A percentile compares a stretch with the other conserved stretches of the same genome.
Conservation (phyloP, 257 asterid species). For the Jacaranda mimosifolia region DNA sequence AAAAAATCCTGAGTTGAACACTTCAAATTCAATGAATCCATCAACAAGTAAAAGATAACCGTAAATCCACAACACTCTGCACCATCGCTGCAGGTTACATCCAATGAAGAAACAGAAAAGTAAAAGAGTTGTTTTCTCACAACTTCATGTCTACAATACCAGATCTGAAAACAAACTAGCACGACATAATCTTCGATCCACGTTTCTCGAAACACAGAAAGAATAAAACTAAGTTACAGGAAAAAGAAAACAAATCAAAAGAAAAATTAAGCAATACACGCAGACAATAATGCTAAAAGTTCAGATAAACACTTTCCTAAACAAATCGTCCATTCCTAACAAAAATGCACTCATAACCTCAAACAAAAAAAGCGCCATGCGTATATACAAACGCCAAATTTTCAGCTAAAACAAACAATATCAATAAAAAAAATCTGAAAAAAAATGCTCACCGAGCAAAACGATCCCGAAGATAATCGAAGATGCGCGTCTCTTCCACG, state of each 20-base stretch:
- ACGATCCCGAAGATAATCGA: constrained; percentile 58
- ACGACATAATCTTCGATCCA: constrained; percentile 7
- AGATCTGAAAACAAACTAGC: constrained; percentile 35
- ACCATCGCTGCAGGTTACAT: neutral
- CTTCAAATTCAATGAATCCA: no score
- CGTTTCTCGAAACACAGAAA: neutral
- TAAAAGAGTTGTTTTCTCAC: neutral
- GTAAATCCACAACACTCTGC: neutral
- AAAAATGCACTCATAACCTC: neutral
- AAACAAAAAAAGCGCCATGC: neutral
- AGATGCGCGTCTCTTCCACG: constrained; percentile 62
- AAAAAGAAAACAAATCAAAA: neutral
- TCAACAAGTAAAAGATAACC: neutral
- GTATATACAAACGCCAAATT: neutral
- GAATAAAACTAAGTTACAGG: neutral
- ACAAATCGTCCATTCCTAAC: constrained; percentile 4
- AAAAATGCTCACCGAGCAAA: constrained; percentile 60
- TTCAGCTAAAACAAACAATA: constrained; percentile 25
- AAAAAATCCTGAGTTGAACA: no score
- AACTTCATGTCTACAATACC: constrained; percentile 10
- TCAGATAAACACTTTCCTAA: neutral
- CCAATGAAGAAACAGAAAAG: neutral
- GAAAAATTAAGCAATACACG: neutral
- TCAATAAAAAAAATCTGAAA: neutral
- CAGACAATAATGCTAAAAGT: neutral